Evolutionary conservation across 768 basidiomycete genomes (phyloP), one percentile per base, ranked within the genome.

Genomic region (Boletales sp.): DNA sequence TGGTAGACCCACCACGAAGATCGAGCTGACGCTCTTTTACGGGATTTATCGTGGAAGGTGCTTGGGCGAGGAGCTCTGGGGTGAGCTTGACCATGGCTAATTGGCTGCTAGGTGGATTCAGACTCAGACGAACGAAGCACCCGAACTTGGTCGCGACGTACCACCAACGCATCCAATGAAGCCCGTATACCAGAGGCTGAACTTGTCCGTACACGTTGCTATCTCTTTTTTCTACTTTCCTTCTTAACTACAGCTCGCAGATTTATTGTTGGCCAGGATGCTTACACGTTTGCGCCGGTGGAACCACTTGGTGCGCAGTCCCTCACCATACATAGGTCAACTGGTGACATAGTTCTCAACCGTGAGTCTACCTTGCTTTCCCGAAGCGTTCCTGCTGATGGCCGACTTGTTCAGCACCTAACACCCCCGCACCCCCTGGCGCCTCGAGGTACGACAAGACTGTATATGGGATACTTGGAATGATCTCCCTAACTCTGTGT

Each of bases 11-110:
- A 89, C 92, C 93, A 79, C 93, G 77, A 45, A 95, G 83, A 68
- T 95, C 93, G 40, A 95, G 81, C 72, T 94, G 87, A 46, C 93
- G 83, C 68, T 95, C 91, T 70, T 88, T 93, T 36, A 90, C 66
- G 34, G 91, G 83, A 62, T 91, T 93, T 53, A 92, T 75, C 52
- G 81, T 77, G 32, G 91, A 90, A 44, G 80, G 70, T 40, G 84
- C 87, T 68, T 88, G 83, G n/a, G 83, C 85, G 59, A 94, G 78
- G 58, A 94, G 82, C 80, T 94, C 92, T 55, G 92, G 90, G 43
- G 93, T 93, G 76, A 94, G 87, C 80, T 94, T 94, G 83, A 92
- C 87, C 61, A 74, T 76, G 64, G 69, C 61, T 54, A 27, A 4
- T 27, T n/a, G 5, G 13, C 34, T 5, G 15, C 12, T 14, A 48